Conservation (phyloP, 768 basidiomycete species). For the Leccinum pellstonianum region DNA sequence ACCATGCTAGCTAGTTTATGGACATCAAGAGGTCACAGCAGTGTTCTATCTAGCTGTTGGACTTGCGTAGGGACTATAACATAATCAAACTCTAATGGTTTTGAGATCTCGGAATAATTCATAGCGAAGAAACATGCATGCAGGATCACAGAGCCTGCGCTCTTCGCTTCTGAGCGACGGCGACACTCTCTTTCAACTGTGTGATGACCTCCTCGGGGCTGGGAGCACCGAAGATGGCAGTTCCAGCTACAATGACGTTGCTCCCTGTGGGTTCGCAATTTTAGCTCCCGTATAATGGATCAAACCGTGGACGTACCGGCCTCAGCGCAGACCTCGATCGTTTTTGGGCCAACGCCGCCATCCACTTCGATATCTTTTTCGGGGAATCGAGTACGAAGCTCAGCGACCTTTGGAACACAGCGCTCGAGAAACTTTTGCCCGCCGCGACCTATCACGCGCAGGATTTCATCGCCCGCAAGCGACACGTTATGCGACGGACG, state of each 20-base stretch:
- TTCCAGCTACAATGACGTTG: slow-evolving; percentile 98
- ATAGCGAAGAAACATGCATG: background rate
- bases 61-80: slow-evolving; percentile 26
- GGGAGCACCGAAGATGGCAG: slow-evolving; percentile 86
- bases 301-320: slow-evolving; percentile 58
- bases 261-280: slow-evolving; percentile 55
- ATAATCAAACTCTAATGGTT: slow-evolving; percentile 29
- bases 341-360: slow-evolving; percentile 93
- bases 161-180: slow-evolving; percentile 58
- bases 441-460: slow-evolving; percentile 61
- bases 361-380: slow-evolving; percentile 97
- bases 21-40: slow-evolving; percentile 4
- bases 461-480: background rate
- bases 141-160: slow-evolving; percentile 14
- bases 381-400: slow-evolving; percentile 88
- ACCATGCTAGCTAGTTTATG: slow-evolving; percentile 19
- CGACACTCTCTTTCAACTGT: slow-evolving; percentile 65
- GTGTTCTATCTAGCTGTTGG: slow-evolving; percentile 17
- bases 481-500: slow-evolving; percentile 1
- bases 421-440: slow-evolving; percentile 96
- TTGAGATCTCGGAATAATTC: background rate
- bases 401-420: slow-evolving; percentile 90
- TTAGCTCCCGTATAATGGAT: slow-evolving; percentile 1
- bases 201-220: slow-evolving; percentile 78
- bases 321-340: slow-evolving; percentile 81